Conservation (phyloP, 495 filamentous ascomycete species). For the Staphylotrichum longicolle region DNA sequence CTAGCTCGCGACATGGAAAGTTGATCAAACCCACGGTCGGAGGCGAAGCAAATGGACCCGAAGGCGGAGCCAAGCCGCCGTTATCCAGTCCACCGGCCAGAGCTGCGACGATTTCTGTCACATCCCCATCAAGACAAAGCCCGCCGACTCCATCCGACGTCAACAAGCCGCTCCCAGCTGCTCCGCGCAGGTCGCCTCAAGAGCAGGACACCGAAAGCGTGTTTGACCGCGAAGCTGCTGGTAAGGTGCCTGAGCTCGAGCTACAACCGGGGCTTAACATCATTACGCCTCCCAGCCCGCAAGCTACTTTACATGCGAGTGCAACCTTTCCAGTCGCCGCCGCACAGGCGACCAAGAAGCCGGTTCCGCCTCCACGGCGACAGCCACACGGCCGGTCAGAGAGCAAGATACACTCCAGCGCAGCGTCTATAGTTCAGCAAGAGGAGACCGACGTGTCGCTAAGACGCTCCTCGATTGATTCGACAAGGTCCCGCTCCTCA, state of each 20-base stretch:
- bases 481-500: conserved; percentile 42
- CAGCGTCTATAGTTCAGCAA: conserved; percentile 22
- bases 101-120: neutral
- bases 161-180: conserved; percentile 50
- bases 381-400: conserved; percentile 43
- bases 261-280: conserved; percentile 31
- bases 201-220: conserved; percentile 41
- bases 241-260: conserved; percentile 42
- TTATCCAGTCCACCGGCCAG: conserved; percentile 4
- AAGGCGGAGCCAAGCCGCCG: neutral
- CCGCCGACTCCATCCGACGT: conserved; percentile 41
- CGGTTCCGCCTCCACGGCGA: conserved; percentile 50
- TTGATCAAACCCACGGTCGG: conserved; percentile 49
- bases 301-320: conserved; percentile 35
- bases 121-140: conserved; percentile 13
- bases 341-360: conserved; percentile 35
- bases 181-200: conserved; percentile 41
- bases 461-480: conserved; percentile 45
- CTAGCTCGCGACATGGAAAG: conserved; percentile 66
- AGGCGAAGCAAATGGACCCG: conserved; percentile 11
- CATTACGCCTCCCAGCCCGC: conserved; percentile 30
- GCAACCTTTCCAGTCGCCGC: conserved; percentile 12
- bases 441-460: conserved; percentile 36
- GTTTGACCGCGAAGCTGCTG: conserved; percentile 47
- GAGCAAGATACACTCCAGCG: conserved; percentile 31